A percentile compares a stretch with the other conserved stretches of the same genome.
These are phyloP conservation scores for Brasenia schreberi DNA, from an alignment of 164 flowering plant species.

Conservation along the genomic window DNA sequence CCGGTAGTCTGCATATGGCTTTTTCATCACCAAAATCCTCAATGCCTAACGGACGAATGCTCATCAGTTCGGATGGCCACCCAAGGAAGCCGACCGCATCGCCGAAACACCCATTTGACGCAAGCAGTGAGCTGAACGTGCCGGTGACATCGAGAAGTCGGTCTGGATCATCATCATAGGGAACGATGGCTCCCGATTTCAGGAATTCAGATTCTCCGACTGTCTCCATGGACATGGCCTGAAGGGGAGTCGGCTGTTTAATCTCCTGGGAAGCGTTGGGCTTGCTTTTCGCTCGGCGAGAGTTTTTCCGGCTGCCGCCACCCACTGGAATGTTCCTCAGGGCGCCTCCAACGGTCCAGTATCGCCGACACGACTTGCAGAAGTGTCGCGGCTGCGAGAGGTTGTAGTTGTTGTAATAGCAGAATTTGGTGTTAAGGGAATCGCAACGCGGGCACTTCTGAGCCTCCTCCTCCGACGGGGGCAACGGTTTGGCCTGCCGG, in stretches of 20 bases:
- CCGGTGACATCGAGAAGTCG: conserved; percentile 3
- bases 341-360: conserved; percentile 64
- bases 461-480: conserved; percentile 20
- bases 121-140: conserved; percentile 19
- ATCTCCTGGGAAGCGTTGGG: neutral
- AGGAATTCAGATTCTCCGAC: neutral
- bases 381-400: conserved; percentile 59
- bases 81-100: neutral
- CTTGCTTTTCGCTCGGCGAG: neutral
- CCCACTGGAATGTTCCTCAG: conserved; percentile 64
- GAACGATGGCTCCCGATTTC: neutral
- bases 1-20: neutral
- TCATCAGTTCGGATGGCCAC: neutral
- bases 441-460: conserved; percentile 58
- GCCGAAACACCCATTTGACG: neutral
- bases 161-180: neutral
- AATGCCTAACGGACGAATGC: neutral
- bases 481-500: conserved; percentile 3
- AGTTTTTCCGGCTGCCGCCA: conserved; percentile 37
- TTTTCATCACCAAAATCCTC: neutral
- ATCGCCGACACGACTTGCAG: conserved; percentile 57
- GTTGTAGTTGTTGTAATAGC: conserved; percentile 71
- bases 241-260: neutral
- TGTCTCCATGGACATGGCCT: neutral
- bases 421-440: conserved; percentile 56